These are phyloP conservation scores for Alternaria alternata DNA, from an alignment of 2,329 filamentous ascomycete genomes.

Conservation along the genomic window DNA sequence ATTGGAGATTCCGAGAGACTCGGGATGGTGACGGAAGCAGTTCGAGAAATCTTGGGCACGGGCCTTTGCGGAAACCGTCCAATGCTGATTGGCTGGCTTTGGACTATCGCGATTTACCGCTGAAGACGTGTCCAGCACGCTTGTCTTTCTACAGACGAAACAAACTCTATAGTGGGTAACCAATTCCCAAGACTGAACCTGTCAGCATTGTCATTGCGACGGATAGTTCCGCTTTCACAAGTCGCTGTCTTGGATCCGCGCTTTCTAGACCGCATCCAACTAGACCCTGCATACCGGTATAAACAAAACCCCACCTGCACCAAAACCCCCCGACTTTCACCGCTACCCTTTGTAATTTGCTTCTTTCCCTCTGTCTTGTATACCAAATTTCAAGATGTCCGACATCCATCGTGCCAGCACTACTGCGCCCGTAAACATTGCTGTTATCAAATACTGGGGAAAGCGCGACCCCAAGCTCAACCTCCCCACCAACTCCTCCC, in stretches of 20 bases:
- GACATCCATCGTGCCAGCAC: constrained; percentile 89
- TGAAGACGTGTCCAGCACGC: constrained; percentile 10
- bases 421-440: constrained; percentile 97
- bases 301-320: constrained; percentile 34
- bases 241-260: constrained; percentile 1
- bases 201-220: background rate
- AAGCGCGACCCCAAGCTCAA: constrained; percentile 95
- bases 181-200: constrained; percentile 3
- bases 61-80: constrained; percentile 24
- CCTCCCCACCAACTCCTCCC: constrained; percentile 95
- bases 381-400: constrained; percentile 45
- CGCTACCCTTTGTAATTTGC: constrained; percentile 2
- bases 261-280: constrained; percentile 16
- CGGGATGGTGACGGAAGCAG: constrained; percentile 29
- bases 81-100: constrained; percentile 29
- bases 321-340: constrained; percentile 21
- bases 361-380: background rate
- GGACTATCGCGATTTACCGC: constrained; percentile 22
- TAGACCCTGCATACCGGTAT: constrained; percentile 40
- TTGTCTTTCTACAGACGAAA: background rate
- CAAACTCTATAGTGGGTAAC: background rate
- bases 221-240: background rate
- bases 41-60: constrained; percentile 36
- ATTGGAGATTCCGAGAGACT: constrained; percentile 13
- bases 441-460: constrained; percentile 99